Evolutionary conservation across 805 yeast species (phyloP).

Genomic region (Metschnikowia gelsemii): DNA sequence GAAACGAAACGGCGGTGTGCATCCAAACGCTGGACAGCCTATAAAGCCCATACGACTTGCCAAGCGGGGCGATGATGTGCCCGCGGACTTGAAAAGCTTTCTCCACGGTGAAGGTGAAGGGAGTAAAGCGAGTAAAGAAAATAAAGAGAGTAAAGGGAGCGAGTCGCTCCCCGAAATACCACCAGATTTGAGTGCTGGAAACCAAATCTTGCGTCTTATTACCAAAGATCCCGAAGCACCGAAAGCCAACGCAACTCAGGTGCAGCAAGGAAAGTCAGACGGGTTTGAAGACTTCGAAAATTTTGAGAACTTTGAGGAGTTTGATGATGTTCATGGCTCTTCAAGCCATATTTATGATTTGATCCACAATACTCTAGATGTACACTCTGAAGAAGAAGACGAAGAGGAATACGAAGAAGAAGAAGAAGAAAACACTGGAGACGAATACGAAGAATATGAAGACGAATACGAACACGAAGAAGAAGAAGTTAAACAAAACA

Average conservation of each 20-base stretch:
- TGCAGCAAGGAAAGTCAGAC: neutral
- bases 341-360: constrained; percentile 25
- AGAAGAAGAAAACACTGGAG: too few relatives aligned
- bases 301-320: constrained; percentile 36
- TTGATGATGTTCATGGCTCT: constrained; percentile 25
- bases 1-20: neutral
- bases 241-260: neutral
- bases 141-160: too few relatives aligned
- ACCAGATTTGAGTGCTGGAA: constrained; percentile 21
- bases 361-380: constrained; percentile 27
- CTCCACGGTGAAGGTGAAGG: neutral
- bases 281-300: constrained; percentile 28
- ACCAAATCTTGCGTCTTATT: constrained; percentile 21
- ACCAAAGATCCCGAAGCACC: constrained; percentile 10
- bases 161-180: constrained; percentile 4
- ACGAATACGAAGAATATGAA: too few relatives aligned
- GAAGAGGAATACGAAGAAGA: constrained; percentile 25
- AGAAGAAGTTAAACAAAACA: too few relatives aligned
- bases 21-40: neutral
- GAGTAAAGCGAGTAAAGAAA: neutral
- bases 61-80: constrained; percentile 11
- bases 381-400: constrained; percentile 42
- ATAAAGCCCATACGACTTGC: constrained; percentile 16
- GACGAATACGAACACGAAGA: too few relatives aligned
- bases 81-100: constrained; percentile 3